Conservation (phyloP, 2,329 filamentous ascomycete species). For the Aspergillus hortae region DNA sequence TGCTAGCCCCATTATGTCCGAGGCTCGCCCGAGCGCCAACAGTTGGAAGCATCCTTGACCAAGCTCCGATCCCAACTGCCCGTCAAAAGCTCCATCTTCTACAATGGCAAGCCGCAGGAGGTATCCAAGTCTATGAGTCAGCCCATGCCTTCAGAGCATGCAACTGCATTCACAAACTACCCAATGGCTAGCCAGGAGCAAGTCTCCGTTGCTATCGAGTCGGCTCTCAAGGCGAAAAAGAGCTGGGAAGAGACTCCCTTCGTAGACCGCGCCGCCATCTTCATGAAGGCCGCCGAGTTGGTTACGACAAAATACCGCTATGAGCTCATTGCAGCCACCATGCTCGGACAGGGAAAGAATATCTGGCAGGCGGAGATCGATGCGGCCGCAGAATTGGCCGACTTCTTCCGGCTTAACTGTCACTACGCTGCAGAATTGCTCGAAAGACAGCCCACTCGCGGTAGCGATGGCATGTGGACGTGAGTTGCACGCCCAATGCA, state of each 20-base stretch:
- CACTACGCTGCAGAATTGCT: slow-evolving; percentile 87
- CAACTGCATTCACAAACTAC: slow-evolving; percentile 70
- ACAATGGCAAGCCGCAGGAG: slow-evolving; percentile 26
- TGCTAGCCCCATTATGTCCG: slow-evolving; percentile 22
- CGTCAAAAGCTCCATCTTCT: slow-evolving; percentile 27
- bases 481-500: slow-evolving; percentile 24
- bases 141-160: slow-evolving; percentile 28
- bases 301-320: slow-evolving; percentile 87
- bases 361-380: slow-evolving; percentile 97
- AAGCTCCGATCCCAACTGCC: slow-evolving; percentile 32
- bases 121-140: slow-evolving; percentile 23
- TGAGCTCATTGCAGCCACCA: slow-evolving; percentile 90
- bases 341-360: slow-evolving; percentile 95
- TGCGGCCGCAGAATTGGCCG: slow-evolving; percentile 80
- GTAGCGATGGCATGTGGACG: slow-evolving; percentile 84
- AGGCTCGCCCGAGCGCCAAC: slow-evolving; percentile 32
- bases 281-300: slow-evolving; percentile 89
- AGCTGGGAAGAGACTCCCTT: slow-evolving; percentile 84
- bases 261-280: slow-evolving; percentile 81
- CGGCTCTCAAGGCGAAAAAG: slow-evolving; percentile 75
- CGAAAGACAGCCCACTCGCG: slow-evolving; percentile 75
- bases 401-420: slow-evolving; percentile 66
- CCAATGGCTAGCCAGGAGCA: slow-evolving; percentile 73
- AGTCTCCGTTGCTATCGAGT: slow-evolving; percentile 72
- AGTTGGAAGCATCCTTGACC: slow-evolving; percentile 28